These are phyloP conservation scores for Vaccinium vitisidaea DNA, from an alignment of 148 eudicot species.

Conservation along the genomic window DNA sequence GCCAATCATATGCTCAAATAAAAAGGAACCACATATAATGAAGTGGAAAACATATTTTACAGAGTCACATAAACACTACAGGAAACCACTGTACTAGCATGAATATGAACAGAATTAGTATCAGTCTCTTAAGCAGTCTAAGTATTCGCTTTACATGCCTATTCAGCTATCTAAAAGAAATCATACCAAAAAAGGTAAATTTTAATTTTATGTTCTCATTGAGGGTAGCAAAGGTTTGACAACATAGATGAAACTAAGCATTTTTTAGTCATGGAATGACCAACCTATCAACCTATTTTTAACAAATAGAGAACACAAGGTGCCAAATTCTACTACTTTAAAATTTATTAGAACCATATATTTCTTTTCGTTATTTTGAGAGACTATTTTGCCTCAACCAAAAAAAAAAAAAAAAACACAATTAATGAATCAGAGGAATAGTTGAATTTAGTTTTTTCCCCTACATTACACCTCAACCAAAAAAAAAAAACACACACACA, in stretches of 20 bases:
- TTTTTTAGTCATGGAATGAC: not conserved
- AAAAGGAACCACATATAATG: not conserved
- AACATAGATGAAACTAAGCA: not conserved
- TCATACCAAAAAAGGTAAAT: not conserved
- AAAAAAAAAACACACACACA: not conserved
- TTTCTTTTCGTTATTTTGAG: not conserved
- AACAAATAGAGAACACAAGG: not conserved
- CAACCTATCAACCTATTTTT: too few relatives aligned
- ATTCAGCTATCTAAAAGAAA: not conserved
- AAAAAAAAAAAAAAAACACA: not conserved
- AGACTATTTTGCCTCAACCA: not conserved
- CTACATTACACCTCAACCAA: not conserved
- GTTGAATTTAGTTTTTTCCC: not conserved
- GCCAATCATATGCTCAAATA: not conserved
- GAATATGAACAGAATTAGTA: not conserved
- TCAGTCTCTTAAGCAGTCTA: not conserved
- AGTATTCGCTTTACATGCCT: not conserved
- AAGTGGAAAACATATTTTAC: not conserved
- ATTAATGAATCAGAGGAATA: not conserved
- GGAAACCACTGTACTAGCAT: not conserved
- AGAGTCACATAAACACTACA: not conserved
- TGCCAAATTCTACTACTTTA: not conserved
- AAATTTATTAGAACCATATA: not conserved
- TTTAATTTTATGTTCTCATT: not conserved
- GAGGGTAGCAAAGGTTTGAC: not conserved